Evolutionary conservation across 371 early-diverging fungal species (phyloP), one percentile per base, ranked within the genome.

Genomic region (Actinomortierella wolfii): DNA sequence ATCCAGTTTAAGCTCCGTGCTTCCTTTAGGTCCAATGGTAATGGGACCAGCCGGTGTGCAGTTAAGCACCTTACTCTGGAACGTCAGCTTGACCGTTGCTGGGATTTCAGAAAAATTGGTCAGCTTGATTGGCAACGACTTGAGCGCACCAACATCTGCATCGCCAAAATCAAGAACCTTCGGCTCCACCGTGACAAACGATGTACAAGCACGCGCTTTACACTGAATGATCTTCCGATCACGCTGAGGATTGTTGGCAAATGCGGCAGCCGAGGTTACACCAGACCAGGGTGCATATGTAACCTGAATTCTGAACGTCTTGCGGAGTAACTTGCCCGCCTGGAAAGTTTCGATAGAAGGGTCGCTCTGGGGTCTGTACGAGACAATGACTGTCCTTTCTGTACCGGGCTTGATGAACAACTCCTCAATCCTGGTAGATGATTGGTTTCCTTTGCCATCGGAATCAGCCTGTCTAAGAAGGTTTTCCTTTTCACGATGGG

Each of bases 121-220:
- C 29, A 98, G 87, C 24, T 81, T 79, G 56, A 98, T 81, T 1
- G 94, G 92, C 54, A 90, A 61, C 3, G 95, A 92, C 76, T 95
- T 97, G 34, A 94, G 79, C 2, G 92, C 93, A 15, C 97, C 96
- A 1, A 98, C 97, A 74, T 97, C 95, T 0, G 95, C 94, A 62
- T 95, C 92, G 46, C 98, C 99, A 80, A 97, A 97, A 66, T 96
- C 90, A 15, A 98, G 79, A 39, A 83, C 77, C 50, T 85, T 83
- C 0, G 98, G 97, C 21, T 83, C 78, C 2, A 94, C 92, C 24
- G 92, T 90, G 41, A 98, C 91, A 60, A 96, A 88, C 0, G 99
- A 95, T 0, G 97, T 98, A 68, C 99, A 97, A 18, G 89, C 89
- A 40, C 94, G 84, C 1, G 96, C 90, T 57, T 89, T 90, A 79